Base-by-base conservation (phyloP, 2,329 filamentous ascomycete genomes). In the Colletotrichum phormii region DNA sequence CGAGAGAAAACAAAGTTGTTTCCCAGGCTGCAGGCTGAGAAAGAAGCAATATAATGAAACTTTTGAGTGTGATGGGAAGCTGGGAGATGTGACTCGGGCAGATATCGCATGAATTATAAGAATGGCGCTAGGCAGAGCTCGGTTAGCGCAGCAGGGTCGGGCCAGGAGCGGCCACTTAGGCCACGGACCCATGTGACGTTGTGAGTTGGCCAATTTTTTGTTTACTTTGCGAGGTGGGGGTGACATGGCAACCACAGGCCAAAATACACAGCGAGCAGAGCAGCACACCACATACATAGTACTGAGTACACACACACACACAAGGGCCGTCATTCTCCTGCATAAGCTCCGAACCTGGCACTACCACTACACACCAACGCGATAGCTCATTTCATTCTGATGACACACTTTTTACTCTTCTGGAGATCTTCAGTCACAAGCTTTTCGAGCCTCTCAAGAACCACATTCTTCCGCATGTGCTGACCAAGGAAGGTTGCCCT, bases 161-260 rank as follows among this genome's bases (percentile, higher is more conserved):
- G 26, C 71, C 49, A 62, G 60, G 57, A 46, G 42, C 42, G 42
- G 42, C 42, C 42, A 46, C 35, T 37, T 37, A 37, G 37, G 37
- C 37, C 5, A 42, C 37, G 42, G 42, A n/a, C 49, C 67, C 57
- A 49, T 66, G 62, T 49, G 67, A 67, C 61, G 67, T 37, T 67
- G 67, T 71, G 71, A 71, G 57, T 71, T 71, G 69, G 63, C 72
- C 42, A 57, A 57, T 35, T 49, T 64, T 73, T 75, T 75, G 74
- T 75, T 75, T 75, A 75, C 74, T 74, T 75, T 73, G 42, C 49
- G 59, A 61, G 49, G 71, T 73, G 71, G 72, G 72, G 70, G 67
- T 68, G 72, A 71, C 74, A 72, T 72, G 72, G 74, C 74, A 75
- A 75, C 74, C 55, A 49, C 24, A 26, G 26, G 51, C 12, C 65